Conservation (phyloP, 495 filamentous ascomycete species). For the Darksidea phi region DNA sequence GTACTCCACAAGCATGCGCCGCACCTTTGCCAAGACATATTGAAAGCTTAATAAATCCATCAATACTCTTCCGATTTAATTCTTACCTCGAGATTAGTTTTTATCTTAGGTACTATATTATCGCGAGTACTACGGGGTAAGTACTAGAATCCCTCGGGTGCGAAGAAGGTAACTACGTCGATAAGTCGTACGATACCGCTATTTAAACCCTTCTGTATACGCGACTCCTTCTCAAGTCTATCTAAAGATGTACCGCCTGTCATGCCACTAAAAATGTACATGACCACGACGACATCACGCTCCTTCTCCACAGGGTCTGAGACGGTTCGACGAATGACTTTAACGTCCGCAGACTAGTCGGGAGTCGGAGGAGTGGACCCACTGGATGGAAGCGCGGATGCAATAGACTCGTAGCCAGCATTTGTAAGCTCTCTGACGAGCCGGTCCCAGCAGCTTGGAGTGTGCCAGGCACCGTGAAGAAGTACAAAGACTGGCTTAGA, state of each 20-base stretch:
- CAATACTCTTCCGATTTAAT: no score
- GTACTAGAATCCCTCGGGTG: constrained; percentile 23
- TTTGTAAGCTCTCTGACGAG: constrained; percentile 43
- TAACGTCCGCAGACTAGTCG: constrained; percentile 37
- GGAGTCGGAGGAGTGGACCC: constrained; percentile 43
- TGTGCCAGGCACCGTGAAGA: constrained; percentile 53
- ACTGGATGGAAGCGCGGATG: constrained; percentile 46
- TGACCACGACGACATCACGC: constrained; percentile 47
- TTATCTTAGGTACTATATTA: constrained; percentile 12
- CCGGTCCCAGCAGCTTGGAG: constrained; percentile 39
- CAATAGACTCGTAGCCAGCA: constrained; percentile 44
- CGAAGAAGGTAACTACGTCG: constrained; percentile 15
- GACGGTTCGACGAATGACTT: constrained; percentile 37
- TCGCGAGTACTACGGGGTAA: constrained; percentile 1
- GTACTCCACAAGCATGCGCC: no score
- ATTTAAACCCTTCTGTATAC: constrained; percentile 35
- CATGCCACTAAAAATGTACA: constrained; percentile 48
- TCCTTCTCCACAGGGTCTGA: constrained; percentile 27
- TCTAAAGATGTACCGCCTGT: constrained; percentile 47
- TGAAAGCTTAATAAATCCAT: no score
- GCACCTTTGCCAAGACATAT: no score
- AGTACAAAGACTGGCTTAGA: constrained; percentile 43
- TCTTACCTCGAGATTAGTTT: no score
- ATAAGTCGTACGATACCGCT: constrained; percentile 44
- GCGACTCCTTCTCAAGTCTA: constrained; percentile 43